A percentile compares a stretch with the other conserved stretches of the same genome.
These are phyloP conservation scores for Psidium friedrichsthalianum DNA, from an alignment of 345 rosid species.

Conservation along the genomic window DNA sequence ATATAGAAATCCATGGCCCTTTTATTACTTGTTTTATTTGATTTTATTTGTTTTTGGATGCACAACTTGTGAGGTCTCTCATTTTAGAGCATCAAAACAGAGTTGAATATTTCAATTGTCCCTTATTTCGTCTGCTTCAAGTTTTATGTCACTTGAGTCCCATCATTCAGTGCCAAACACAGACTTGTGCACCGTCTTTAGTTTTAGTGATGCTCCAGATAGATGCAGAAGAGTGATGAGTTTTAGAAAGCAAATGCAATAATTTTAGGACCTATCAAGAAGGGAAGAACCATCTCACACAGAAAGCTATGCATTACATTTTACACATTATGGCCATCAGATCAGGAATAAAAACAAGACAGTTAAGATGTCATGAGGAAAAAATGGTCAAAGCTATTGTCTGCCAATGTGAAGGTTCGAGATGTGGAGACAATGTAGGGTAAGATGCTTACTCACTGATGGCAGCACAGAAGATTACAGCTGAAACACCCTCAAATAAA, in stretches of 20 bases:
- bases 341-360: background rate
- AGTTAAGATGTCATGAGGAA: background rate
- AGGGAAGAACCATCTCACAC: background rate
- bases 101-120: background rate
- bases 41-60: too few species aligned
- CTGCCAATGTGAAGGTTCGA: background rate
- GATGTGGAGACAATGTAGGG: background rate
- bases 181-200: background rate
- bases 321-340: background rate
- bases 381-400: background rate
- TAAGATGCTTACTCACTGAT: conserved; percentile 84
- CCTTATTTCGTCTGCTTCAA: background rate
- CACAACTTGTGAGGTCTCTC: too few species aligned
- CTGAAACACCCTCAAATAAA: conserved; percentile 97
- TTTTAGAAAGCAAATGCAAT: background rate
- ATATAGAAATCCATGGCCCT: too few species aligned
- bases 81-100: background rate
- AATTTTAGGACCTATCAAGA: background rate
- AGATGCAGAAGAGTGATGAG: background rate
- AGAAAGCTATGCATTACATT: background rate
- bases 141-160: background rate
- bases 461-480: conserved; percentile 96
- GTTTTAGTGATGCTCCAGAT: background rate
- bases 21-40: too few species aligned
- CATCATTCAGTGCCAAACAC: background rate